Evolutionary conservation across 1,284 basidiomycete genomes (phyloP).

Genomic region (Mixia osmundae): DNA sequence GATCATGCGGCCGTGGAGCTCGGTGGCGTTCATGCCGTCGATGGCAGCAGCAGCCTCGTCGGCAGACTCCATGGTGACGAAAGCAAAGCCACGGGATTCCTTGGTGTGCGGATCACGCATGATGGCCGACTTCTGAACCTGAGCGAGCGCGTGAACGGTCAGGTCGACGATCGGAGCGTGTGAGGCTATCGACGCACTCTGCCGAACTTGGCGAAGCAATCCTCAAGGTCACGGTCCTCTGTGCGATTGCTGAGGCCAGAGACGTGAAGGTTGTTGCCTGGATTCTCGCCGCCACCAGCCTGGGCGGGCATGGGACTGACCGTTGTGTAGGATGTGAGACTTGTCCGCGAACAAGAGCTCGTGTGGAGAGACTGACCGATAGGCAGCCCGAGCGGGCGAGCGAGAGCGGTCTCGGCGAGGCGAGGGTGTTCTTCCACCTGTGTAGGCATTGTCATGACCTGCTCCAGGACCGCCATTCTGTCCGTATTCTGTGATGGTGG

Average conservation of each 20-base stretch:
- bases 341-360: no score
- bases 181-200: conserved; percentile 34
- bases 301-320: no score
- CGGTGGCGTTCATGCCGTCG: conserved; percentile 52
- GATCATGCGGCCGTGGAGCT: conserved; percentile 61
- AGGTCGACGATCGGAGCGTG: neutral
- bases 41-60: conserved; percentile 82
- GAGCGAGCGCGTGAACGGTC: neutral
- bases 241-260: conserved; percentile 59
- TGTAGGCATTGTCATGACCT: no score
- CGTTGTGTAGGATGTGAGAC: no score
- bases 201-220: conserved; percentile 67
- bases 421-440: no score
- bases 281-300: conserved; percentile 32
- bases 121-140: conserved; percentile 49
- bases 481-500: no score
- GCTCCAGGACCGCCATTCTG: no score
- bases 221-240: conserved; percentile 66
- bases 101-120: conserved; percentile 94
- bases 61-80: conserved; percentile 73
- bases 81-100: conserved; percentile 90
- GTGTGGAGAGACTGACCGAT: no score
- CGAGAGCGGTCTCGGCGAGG: no score
- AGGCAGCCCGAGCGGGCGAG: no score
- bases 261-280: conserved; percentile 91